Base-by-base conservation (phyloP, 768 basidiomycete species). In the Boletus edulis region DNA sequence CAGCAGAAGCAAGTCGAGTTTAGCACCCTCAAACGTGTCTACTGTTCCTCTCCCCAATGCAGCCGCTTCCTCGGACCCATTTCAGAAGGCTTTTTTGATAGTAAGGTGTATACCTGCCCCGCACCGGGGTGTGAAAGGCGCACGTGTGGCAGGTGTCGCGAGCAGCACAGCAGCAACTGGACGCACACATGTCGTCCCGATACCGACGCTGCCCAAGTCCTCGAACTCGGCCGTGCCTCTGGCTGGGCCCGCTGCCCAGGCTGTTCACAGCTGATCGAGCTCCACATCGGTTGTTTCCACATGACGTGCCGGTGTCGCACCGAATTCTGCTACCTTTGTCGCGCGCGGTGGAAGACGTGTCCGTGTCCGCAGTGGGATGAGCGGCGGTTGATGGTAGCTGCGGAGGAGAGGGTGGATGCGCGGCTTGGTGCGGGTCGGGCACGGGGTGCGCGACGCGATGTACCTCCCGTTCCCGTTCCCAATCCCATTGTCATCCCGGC, bases 311-410 rank as follows among this genome's bases (percentile, higher is more conserved):
- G 68, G 27, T 77, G 76, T 60, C 52, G 60, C 39, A 70, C 69
- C 12, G 63, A 76, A 46, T 77, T 77, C 42, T 77, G 76, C 58
- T 78, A 77, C 46, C 57, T 83, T 73, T 76, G 83, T 74, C 48
- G 76, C 73, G 77, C 61, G 22, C 71, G 54, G 4, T 91, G 88
- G 87, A 87, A 87, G 71, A 74, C 69, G 1, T 91, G 89, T 59
- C 14, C 0, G 1, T 89, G 88, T 58, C 75, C 76, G 1, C 83
- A 85, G 54, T 89, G 86, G 85, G 86, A 88, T 20, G 87, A 88
- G 60, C 32, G 27, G 4, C 51, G 58, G 7, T 24, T 70, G 13
- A 12, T 78, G 31, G 71, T 57, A 4, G 76, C 72, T 4, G 85
- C 83, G 0, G 72, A 76, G 52, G 70, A 71, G 29, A 71, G 78